Base-by-base conservation (phyloP, 371 early-diverging fungal genomes). In the Lichtheimia ornata region DNA sequence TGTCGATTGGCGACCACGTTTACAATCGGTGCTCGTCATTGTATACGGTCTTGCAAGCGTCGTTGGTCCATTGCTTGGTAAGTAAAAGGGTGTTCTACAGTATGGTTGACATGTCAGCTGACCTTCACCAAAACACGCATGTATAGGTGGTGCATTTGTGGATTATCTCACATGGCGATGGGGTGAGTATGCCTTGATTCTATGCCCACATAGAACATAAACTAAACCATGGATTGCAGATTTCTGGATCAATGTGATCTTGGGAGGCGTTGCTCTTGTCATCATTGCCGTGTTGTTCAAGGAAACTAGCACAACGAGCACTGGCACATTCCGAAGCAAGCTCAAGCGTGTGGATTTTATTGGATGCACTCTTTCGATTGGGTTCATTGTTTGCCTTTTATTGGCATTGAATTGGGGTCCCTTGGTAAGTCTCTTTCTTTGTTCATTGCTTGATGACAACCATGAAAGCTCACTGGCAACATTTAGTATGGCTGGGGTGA, bases 1-100 rank as follows among this genome's bases (percentile, higher is more conserved):
- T 22, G 41, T 91, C n/a, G 67, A 79, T 9, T 84, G 92, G 35
- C 81, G 92, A 0, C 87, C 85, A 28, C 80, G 84, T n/a, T 88
- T 86, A 59, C 80, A 86, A 59, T 75, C 85, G 3, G 68, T 84
- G 49, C 69, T 86, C 27, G 75, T 80, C 50, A 81, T 77, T 40
- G 81, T 87, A 17, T 91, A 87, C 65, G 88, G 88, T 13, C 50
- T 90, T n/a, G 83, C 91, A 0, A 84, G 84, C 28, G 88, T 89
- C 0, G 69, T 88, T 13, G 93, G 93, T 13, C 93, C 93, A 2
- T 66, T 78, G 43, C 58, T 74, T 35, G 78, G 35, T 35, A 11
- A 9, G 5, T 35, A 35, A 35, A 9, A 35, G 9, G 11, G 35
- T 11, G 11, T 2, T 35, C 6, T 35, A 9, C 11, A 9, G 11